phyloP scores from a whole-genome alignment of 305 asterid species.

The Caryopteris hybrid region DNA sequence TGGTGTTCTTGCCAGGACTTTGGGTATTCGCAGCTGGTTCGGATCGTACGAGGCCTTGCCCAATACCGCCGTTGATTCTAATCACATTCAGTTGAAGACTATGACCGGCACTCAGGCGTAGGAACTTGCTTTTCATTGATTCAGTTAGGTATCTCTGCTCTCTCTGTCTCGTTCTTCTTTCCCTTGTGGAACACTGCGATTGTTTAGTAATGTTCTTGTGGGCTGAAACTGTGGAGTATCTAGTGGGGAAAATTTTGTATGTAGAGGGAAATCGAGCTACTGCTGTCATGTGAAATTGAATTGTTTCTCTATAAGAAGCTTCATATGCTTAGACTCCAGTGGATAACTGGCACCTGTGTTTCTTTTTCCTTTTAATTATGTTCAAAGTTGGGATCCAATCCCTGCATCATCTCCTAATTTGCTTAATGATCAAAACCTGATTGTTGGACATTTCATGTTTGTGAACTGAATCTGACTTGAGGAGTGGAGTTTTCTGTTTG shows the following conservation, averaged over 20 bases:
- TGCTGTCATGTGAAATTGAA: conserved; percentile 6
- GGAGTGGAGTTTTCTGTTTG: background rate
- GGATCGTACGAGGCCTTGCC: conserved; percentile 83
- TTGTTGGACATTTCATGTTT: background rate
- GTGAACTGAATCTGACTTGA: background rate
- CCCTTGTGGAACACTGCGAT: background rate
- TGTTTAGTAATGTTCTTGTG: conserved; percentile 9
- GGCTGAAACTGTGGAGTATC: conserved; percentile 12
- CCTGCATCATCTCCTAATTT: background rate
- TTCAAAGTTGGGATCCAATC: background rate
- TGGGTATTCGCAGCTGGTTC: conserved; percentile 58
- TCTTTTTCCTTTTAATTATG: background rate
- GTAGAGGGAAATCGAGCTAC: conserved; percentile 7
- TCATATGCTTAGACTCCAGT: background rate
- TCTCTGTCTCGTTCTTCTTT: background rate
- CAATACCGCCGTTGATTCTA: conserved; percentile 45
- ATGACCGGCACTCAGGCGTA: conserved; percentile 87
- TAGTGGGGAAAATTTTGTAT: background rate
- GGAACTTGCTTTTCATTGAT: background rate
- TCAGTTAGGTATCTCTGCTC: conserved; percentile 22
- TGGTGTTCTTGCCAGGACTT: conserved; percentile 48
- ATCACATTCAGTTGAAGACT: conserved; percentile 91
- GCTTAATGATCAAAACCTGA: background rate
- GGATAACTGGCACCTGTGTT: background rate
- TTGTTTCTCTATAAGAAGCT: conserved; percentile 11